Conservation (phyloP, 2,329 filamentous ascomycete genomes). For the Epichloe glyceriae region DNA sequence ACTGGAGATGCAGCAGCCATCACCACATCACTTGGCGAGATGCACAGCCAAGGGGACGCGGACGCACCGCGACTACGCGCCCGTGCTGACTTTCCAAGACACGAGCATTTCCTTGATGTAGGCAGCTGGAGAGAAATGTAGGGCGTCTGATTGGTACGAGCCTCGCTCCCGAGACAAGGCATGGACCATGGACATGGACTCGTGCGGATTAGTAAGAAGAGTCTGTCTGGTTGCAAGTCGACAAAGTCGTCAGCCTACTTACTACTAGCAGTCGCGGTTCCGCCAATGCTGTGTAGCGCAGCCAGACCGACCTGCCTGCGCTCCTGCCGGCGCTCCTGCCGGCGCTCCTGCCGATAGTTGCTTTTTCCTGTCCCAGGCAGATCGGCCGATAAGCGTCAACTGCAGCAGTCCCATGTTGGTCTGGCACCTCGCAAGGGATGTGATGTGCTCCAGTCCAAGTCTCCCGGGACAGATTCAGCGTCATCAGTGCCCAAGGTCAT, state of each 20-base stretch:
- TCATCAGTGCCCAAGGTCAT: no score
- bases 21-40: neutral
- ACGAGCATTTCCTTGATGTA: neutral
- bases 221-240: no score
- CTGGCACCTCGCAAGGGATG: no score
- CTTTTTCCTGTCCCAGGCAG: neutral
- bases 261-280: neutral
- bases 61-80: neutral
- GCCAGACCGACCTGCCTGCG: neutral
- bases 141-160: neutral
- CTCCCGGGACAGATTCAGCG: no score
- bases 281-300: no score
- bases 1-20: neutral
- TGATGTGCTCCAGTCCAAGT: no score
- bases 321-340: neutral
- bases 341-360: neutral
- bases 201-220: neutral
- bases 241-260: no score
- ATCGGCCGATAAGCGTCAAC: neutral
- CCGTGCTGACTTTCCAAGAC: neutral
- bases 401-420: no score
- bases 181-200: no score
- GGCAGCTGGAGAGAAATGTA: neutral
- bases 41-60: neutral
- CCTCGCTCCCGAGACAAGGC: neutral